Evolutionary conservation across 2,329 filamentous ascomycete species (phyloP).

Genomic region (Simplicillium aogashimaense): DNA sequence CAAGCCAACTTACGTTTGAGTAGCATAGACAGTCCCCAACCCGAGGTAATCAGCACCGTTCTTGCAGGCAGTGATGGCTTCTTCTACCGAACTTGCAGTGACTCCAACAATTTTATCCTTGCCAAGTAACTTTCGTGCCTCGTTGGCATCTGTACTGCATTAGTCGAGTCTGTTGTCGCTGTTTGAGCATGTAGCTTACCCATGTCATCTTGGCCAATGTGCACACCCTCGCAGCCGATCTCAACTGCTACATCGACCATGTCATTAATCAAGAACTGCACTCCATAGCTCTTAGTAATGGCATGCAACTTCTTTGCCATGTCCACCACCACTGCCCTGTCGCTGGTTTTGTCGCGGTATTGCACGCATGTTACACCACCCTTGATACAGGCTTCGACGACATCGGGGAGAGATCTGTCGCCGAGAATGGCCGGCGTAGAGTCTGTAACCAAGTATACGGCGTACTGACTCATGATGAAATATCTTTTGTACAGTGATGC

Average conservation of each 20-base stretch:
- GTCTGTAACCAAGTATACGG: slow-evolving; percentile 86
- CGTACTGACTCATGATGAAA: slow-evolving; percentile 54
- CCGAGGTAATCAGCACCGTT: slow-evolving; percentile 85
- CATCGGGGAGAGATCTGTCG: slow-evolving; percentile 53
- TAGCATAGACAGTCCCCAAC: slow-evolving; percentile 82
- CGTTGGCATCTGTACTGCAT: slow-evolving; percentile 12
- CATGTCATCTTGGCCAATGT: slow-evolving; percentile 93
- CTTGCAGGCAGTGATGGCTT: slow-evolving; percentile 62
- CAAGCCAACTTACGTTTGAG: slow-evolving; percentile 52
- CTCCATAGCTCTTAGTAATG: slow-evolving; percentile 54
- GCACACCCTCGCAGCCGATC: slow-evolving; percentile 81
- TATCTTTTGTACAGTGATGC: slow-evolving; percentile 13
- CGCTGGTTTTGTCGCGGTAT: slow-evolving; percentile 78
- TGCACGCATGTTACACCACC: slow-evolving; percentile 83
- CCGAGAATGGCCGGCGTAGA: slow-evolving; percentile 80
- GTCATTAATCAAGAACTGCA: slow-evolving; percentile 89
- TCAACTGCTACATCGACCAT: slow-evolving; percentile 81
- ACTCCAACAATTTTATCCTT: slow-evolving; percentile 76
- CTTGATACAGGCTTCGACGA: slow-evolving; percentile 66
- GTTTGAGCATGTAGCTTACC: slow-evolving; percentile 31
- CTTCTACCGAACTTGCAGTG: slow-evolving; percentile 64
- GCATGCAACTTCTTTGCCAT: slow-evolving; percentile 62
- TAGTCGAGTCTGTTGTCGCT: not conserved
- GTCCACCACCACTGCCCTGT: slow-evolving; percentile 61
- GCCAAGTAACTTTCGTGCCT: slow-evolving; percentile 64